phyloP scores from a whole-genome alignment of 345 rosid genomes.

The Salix purpurea region DNA sequence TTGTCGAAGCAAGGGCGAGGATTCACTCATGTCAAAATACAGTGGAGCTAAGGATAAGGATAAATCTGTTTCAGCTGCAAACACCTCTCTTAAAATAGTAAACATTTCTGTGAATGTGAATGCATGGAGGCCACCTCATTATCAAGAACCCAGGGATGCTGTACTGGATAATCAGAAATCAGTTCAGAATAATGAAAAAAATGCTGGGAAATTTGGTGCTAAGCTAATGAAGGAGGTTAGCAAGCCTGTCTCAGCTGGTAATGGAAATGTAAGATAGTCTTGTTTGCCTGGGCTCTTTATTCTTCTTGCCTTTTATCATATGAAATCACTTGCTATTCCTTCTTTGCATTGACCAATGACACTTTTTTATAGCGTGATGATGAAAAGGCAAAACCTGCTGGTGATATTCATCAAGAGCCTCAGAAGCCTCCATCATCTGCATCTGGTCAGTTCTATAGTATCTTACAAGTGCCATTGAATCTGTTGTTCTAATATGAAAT shows the following conservation, averaged over 20 bases:
- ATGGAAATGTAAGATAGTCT: slow-evolving; percentile 58
- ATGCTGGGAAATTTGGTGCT: slow-evolving; percentile 29
- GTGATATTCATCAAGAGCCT: slow-evolving; percentile 32
- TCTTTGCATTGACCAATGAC: background rate
- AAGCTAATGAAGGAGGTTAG: slow-evolving; percentile 40
- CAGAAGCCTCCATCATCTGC: slow-evolving; percentile 37
- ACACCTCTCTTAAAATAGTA: slow-evolving; percentile 34
- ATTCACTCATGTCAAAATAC: slow-evolving; percentile 38
- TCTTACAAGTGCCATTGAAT: background rate
- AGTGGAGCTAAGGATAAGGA: slow-evolving; percentile 32
- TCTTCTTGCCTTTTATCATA: background rate
- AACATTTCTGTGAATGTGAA: slow-evolving; percentile 45
- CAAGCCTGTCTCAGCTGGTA: slow-evolving; percentile 32
- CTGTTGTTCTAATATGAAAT: background rate
- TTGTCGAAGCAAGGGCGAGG: slow-evolving; percentile 39
- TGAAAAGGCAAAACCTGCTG: slow-evolving; percentile 47
- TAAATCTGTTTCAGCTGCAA: slow-evolving; percentile 33
- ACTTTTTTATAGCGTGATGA: slow-evolving; percentile 10
- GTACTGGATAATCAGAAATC: slow-evolving; percentile 40
- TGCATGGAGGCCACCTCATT: slow-evolving; percentile 48
- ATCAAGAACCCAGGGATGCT: slow-evolving; percentile 39
- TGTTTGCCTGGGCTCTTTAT: background rate
- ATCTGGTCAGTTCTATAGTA: slow-evolving; percentile 49
- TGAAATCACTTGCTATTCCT: slow-evolving; percentile 2
- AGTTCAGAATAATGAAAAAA: slow-evolving; percentile 30